Base-by-base conservation (phyloP, 2,329 filamentous ascomycete species). In the Colletotrichum sp. region DNA sequence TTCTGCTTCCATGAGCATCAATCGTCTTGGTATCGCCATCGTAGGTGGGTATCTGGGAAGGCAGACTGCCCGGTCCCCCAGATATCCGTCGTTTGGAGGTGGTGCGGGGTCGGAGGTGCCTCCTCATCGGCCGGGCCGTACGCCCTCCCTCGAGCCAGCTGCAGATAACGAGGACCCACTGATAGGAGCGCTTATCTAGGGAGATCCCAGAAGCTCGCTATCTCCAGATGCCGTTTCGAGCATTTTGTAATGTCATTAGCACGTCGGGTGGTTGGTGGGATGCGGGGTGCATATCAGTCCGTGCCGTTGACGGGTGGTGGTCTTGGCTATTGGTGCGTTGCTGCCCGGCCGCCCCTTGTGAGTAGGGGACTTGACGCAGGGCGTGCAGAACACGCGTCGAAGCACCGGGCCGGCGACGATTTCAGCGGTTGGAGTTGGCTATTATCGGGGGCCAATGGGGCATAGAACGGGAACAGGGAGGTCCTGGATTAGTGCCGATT, bases 171-270 rank as follows among this genome's bases (percentile, higher is more conserved):
- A 55, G 39, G 28, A 72, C 12, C 55, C 21, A 59, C 24, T 57
- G 55, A 75, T 72, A 72, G 72, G 72, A 55, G 36, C 72, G 69
- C 72, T 72, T 72, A 75, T 71, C 57, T 64, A 67, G 73, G 57
- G 18, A 6, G 16, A 59, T 69, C 73, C 69, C 7, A n/a, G 64
- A 34, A 15, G 6, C 5, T 9, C 10, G 13, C 24, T 68, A 73
- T 76, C 64, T 76, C 21, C 44, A 65, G 49, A 49, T 68, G 28
- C 73, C 64, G n/a, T 24, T 57, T 76, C n/a, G 21, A 60, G 64
- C 44, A 39, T 55, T 44, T 26, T 64, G 59, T 64, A 26, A 26
- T 64, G 52, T 65, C 49, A 75, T 65, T 21, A 34, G 32, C 13
- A 44, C 12, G 7, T 59, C n/a, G 63, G 26, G 44, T 21, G 44